Base-by-base conservation (phyloP, 192 early-diverging fungal genomes). In the Powellomyces hirtus region DNA sequence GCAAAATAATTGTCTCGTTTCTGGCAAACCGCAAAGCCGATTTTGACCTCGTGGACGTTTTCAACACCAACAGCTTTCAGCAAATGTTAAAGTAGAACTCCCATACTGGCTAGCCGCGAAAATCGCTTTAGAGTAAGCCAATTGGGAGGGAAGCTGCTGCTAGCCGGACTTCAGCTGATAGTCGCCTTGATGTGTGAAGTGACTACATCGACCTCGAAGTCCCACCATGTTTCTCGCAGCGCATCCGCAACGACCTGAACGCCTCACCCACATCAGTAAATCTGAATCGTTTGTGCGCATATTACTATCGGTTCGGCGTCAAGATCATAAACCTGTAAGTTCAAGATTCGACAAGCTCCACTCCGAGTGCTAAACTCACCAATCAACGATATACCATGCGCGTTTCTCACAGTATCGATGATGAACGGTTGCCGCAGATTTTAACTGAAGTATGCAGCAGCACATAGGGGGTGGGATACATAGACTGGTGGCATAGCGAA, bases 71-170 rank as follows among this genome's bases (percentile, higher is more conserved):
- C 40, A 81, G 80, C 75, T 81, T 1, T 34, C 67, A 4, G 70
- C 71, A 52, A 60, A 73, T 29, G 61, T 70, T 6, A 29, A 65
- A 3, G 62, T 81, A 31, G 80, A 81, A 33, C 58, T 81, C 37
- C 80, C 80, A 18, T 81, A 51, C 66, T 81, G 77, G 77, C 38
- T 81, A 8, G 80, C 77, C 2, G 45, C 62, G 33, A 64, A 62
- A 2, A 58, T 81, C 10, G 72, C 70, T n/a, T 29, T 70, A 20
- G 60, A 53, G 79, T 79, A 68, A 34, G 64, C 34, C 18, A 26
- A 6, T 36, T 8, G 33, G 27, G 33, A 14, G 8, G 30, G 35
- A 0, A 18, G 0, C 6, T 22, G 4, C 40, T 33, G 20, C 31
- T 64, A 6, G 14, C 3, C 10, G 11, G 29, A 31, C 2, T 45